phyloP scores from a whole-genome alignment of 2,329 filamentous ascomycete genomes.

The Claviceps humidiphila region DNA sequence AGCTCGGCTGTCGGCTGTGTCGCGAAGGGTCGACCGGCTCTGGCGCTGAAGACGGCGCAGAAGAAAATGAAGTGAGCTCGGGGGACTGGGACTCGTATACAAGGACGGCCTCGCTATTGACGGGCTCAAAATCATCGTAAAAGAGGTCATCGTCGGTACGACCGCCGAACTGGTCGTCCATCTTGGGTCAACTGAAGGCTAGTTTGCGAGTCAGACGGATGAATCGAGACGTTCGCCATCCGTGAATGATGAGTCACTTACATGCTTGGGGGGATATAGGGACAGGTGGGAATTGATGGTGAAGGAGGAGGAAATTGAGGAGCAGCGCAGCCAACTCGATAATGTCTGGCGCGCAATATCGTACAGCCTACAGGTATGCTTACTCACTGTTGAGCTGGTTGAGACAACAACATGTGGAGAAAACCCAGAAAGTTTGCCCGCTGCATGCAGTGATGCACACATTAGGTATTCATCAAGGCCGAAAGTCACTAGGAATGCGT shows the following conservation, averaged over 20 bases:
- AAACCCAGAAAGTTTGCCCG: too few relatives aligned
- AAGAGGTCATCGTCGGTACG: slow-evolving; percentile 51
- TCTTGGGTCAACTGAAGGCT: slow-evolving; percentile 12
- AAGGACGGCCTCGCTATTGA: slow-evolving; percentile 24
- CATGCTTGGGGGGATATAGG: too few relatives aligned
- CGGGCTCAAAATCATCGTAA: slow-evolving; percentile 47
- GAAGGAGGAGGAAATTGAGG: not conserved
- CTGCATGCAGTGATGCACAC: too few relatives aligned
- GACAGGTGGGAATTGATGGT: not conserved
- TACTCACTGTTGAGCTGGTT: too few relatives aligned
- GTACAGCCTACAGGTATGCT: too few relatives aligned
- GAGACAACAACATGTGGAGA: too few relatives aligned
- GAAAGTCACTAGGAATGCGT: too few relatives aligned
- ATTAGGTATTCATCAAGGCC: too few relatives aligned
- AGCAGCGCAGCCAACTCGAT: not conserved
- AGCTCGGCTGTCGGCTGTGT: slow-evolving; percentile 1
- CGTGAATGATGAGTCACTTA: too few relatives aligned
- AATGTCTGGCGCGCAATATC: not conserved
- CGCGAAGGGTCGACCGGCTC: slow-evolving; percentile 8
- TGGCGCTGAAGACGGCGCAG: slow-evolving; percentile 2
- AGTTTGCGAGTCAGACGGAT: not conserved
- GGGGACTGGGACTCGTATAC: slow-evolving; percentile 9
- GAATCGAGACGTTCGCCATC: not conserved
- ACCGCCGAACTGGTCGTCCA: slow-evolving; percentile 49
- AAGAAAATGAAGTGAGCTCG: slow-evolving; percentile 5